These are phyloP conservation scores for Darksidea phi DNA, from an alignment of 495 filamentous ascomycete species.

Conservation along the genomic window DNA sequence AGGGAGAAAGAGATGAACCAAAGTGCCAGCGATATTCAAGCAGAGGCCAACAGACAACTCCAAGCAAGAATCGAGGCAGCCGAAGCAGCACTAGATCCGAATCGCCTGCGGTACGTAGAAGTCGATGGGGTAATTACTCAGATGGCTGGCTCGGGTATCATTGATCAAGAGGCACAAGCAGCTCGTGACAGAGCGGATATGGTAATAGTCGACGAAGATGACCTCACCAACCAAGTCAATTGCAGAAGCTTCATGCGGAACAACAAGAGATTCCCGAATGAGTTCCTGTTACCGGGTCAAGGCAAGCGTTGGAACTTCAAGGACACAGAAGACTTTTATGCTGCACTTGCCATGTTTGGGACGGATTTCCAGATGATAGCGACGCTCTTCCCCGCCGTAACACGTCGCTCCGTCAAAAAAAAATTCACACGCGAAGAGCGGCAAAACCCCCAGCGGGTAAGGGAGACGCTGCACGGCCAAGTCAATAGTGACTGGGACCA, in stretches of 20 bases:
- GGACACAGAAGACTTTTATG: constrained; percentile 80
- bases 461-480: constrained; percentile 55
- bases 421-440: constrained; percentile 93
- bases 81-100: constrained; percentile 6
- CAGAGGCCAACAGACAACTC: constrained; percentile 8
- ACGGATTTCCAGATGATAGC: constrained; percentile 90
- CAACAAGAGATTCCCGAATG: constrained; percentile 37
- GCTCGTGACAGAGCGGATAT: constrained; percentile 54
- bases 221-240: constrained; percentile 75
- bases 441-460: constrained; percentile 67
- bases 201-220: constrained; percentile 76
- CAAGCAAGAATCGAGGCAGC: constrained; percentile 9
- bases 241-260: constrained; percentile 66
- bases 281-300: constrained; percentile 49
- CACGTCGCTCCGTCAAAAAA: constrained; percentile 75
- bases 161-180: constrained; percentile 74
- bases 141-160: constrained; percentile 70
- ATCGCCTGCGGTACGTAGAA: constrained; percentile 40
- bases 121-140: constrained; percentile 83
- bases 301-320: constrained; percentile 72
- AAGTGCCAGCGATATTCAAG: neutral
- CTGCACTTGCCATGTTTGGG: constrained; percentile 80
- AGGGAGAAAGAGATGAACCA: constrained; percentile 20
- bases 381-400: constrained; percentile 74
- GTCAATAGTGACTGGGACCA: constrained; percentile 36